Base-by-base conservation (phyloP, 192 early-diverging fungal genomes). In the Podila verticillata region DNA sequence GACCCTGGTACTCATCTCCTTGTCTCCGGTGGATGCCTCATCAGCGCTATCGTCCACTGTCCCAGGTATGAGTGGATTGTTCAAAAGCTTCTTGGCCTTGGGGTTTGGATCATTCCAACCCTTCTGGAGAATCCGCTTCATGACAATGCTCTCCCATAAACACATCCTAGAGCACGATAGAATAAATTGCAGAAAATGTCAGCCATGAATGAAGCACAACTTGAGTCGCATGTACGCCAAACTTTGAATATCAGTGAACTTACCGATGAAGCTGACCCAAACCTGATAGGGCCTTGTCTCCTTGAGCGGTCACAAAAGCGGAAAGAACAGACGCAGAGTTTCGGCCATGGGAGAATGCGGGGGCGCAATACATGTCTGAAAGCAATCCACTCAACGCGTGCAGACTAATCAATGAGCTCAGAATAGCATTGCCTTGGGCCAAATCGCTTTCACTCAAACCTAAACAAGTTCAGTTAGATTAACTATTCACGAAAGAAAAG, bases 351-450 rank as follows among this genome's bases (percentile, higher is more conserved):
- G 92, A 89, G 59, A 91, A 84, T 8, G 84, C 66, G 24, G 92
- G 87, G 0, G 90, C 85, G 63, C 83, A 91, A 82, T 88, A 95
- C 32, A 94, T 85, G 68, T 95, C 93, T 8, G 91, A 87, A 15
- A 93, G 67, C 31, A 96, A 66, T 22, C 87, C 86, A 49, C 90
- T 82, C 57, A 90, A 82, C 2, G 89, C 89, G 35, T 92, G 84
- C 10, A 95, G 69, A 24, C 82, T 84, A 28, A 92, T 88, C 66
- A 95, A 71, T 0, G 87, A 44, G 8, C 88, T 82, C 67, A 93
- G 87, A 2, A 86, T 58, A 30, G 66, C 54, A 39, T 94, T 87
- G 2, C 85, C 92, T 17, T 77, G 65, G 0, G 72, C 57, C 31
- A 85, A 60, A 22, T 82, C 71, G 0, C 74, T 75, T 2, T 63